phyloP scores from a whole-genome alignment of 768 basidiomycete species.

The Lactarius trivialis region DNA sequence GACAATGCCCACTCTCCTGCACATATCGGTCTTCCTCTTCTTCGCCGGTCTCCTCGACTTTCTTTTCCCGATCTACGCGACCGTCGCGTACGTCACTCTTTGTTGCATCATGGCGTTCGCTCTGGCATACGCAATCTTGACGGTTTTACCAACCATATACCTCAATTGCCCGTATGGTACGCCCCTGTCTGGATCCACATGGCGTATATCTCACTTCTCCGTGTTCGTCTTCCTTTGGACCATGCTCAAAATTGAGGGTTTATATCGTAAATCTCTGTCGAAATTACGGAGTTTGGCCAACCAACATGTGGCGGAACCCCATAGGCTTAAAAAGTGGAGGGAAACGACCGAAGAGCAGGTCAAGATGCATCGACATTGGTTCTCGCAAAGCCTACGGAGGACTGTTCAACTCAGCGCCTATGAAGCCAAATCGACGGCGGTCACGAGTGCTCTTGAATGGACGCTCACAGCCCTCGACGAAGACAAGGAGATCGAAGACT shows the following conservation, averaged over 20 bases:
- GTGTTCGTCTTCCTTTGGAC: neutral
- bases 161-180: neutral
- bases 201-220: neutral
- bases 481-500: neutral
- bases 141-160: neutral
- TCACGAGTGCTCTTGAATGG: neutral
- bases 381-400: neutral
- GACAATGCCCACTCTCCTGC: neutral
- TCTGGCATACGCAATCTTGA: neutral
- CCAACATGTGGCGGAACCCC: neutral
- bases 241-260: neutral
- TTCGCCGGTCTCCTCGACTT: neutral
- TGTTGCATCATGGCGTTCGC: neutral
- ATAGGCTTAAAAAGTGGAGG: neutral
- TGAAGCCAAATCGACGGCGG: neutral
- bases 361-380: neutral
- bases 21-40: conserved; percentile 3
- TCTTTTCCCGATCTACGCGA: neutral
- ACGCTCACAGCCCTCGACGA: neutral
- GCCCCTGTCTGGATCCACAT: neutral
- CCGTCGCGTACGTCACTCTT: neutral
- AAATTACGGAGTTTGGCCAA: neutral
- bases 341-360: neutral
- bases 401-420: neutral
- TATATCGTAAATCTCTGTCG: neutral